These are phyloP conservation scores for Tetracladium setigerum DNA, from an alignment of 495 filamentous ascomycete genomes.

Conservation along the genomic window DNA sequence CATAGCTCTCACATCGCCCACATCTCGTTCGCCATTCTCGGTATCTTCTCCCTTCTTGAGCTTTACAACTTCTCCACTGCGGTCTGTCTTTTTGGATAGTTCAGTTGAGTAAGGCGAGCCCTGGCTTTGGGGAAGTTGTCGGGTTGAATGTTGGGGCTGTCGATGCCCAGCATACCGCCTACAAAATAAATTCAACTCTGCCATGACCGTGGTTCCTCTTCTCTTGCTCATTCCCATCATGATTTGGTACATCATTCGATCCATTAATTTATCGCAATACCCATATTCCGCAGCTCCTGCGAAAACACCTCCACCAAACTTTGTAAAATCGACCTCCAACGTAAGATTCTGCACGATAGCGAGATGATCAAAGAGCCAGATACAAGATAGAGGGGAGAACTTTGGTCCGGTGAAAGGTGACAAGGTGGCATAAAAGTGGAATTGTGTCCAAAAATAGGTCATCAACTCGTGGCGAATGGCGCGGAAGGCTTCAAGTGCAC, in stretches of 20 bases:
- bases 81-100: too few species aligned
- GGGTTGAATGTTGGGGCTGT: not conserved
- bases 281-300: slow-evolving; percentile 3
- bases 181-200: slow-evolving; percentile 14
- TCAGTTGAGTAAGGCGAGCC: too few species aligned
- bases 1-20: not conserved
- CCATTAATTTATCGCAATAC: slow-evolving; percentile 3
- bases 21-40: not conserved
- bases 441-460: slow-evolving; percentile 20
- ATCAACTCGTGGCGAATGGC: slow-evolving; percentile 14
- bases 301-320: slow-evolving; percentile 12
- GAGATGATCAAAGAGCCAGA: slow-evolving; percentile 13
- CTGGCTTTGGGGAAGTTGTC: too few species aligned
- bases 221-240: slow-evolving; percentile 4
- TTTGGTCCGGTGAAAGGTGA: slow-evolving; percentile 11
- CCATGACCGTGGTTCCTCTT: not conserved
- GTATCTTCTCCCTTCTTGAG: too few species aligned
- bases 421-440: slow-evolving; percentile 19
- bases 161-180: slow-evolving; percentile 9
- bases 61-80: too few species aligned
- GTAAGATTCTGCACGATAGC: slow-evolving; percentile 15
- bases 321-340: slow-evolving; percentile 19
- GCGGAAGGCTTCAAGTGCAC: slow-evolving; percentile 8
- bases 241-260: not conserved
- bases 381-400: slow-evolving; percentile 14